Percentiles rank a stretch among this genome's conserved stretches.
phyloP scores from a whole-genome alignment of 1,284 basidiomycete genomes.

The Irpex rosettiformis region DNA sequence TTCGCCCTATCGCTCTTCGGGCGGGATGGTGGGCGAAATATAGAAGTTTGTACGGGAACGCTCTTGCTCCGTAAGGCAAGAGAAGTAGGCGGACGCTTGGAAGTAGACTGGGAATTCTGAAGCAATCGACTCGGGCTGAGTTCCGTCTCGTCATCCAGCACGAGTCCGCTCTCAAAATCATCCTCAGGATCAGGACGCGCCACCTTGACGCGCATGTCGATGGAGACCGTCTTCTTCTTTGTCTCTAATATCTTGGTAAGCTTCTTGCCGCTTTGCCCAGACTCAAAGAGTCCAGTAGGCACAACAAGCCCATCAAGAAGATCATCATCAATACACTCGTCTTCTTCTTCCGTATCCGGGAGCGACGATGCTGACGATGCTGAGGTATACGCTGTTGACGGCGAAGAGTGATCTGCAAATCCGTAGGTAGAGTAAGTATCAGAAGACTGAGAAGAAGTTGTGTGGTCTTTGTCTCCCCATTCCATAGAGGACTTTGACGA shows the following conservation, averaged over 20 bases:
- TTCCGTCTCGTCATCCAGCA: slow-evolving; percentile 77
- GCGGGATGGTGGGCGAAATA: slow-evolving; percentile 58
- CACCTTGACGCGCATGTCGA: slow-evolving; percentile 47
- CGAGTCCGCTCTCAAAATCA: slow-evolving; percentile 77
- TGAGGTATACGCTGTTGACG: slow-evolving; percentile 61
- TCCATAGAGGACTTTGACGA: slow-evolving; percentile 77
- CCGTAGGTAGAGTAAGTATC: slow-evolving; percentile 77
- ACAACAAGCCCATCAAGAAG: slow-evolving; percentile 77
- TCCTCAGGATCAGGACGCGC: slow-evolving; percentile 67
- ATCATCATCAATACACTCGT: slow-evolving; percentile 59
- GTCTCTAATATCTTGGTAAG: slow-evolving; percentile 70
- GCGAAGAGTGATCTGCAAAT: slow-evolving; percentile 66
- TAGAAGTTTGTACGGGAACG: slow-evolving; percentile 45
- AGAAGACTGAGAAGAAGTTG: slow-evolving; percentile 77
- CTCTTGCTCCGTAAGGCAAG: slow-evolving; percentile 39
- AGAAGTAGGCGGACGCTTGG: slow-evolving; percentile 37
- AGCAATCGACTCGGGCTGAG: slow-evolving; percentile 72
- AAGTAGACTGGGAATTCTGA: slow-evolving; percentile 46
- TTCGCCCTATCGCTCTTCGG: slow-evolving; percentile 60
- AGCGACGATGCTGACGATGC: slow-evolving; percentile 38
- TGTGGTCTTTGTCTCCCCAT: slow-evolving; percentile 80
- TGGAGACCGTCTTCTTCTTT: slow-evolving; percentile 60
- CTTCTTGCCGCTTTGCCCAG: slow-evolving; percentile 60
- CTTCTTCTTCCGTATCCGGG: slow-evolving; percentile 67
- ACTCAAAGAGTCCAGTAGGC: slow-evolving; percentile 69